These are phyloP conservation scores for Sarocladium brachiariae DNA, from an alignment of 2,329 filamentous ascomycete species.

Conservation along the genomic window DNA sequence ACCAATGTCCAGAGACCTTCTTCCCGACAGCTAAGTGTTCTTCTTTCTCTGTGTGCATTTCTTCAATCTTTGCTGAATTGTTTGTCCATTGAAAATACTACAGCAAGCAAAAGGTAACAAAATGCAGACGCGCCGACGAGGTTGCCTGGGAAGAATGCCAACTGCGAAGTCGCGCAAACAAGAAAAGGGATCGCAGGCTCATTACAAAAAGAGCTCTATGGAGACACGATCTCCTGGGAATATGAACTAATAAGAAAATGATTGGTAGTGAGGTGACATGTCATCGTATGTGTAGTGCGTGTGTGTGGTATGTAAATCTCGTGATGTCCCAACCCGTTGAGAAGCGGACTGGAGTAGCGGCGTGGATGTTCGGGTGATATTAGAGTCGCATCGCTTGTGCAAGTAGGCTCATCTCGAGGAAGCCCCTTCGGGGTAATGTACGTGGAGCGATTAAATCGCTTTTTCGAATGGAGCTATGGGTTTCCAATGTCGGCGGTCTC, in stretches of 20 bases:
- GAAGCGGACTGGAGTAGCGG: constrained; percentile 3
- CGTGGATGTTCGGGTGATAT: background rate
- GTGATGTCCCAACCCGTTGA: background rate
- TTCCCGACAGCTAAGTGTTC: background rate
- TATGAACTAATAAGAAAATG: constrained; percentile 9
- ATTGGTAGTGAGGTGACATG: constrained; percentile 4
- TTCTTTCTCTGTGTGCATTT: background rate
- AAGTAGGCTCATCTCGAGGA: constrained; percentile 1
- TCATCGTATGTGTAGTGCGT: constrained; percentile 6
- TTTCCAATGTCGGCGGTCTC: constrained; percentile 5
- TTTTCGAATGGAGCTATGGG: background rate
- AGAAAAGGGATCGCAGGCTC: background rate
- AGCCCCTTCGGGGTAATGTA: background rate
- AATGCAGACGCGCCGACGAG: background rate
- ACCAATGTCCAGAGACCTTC: background rate
- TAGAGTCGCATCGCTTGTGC: constrained; percentile 3
- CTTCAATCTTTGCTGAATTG: background rate
- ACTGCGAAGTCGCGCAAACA: background rate
- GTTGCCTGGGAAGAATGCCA: background rate
- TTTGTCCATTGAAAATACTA: constrained; percentile 7
- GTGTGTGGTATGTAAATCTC: constrained; percentile 6
- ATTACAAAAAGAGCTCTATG: constrained; percentile 9
- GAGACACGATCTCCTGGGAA: constrained; percentile 4
- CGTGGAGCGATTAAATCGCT: background rate
- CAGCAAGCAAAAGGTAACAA: background rate